A percentile compares a stretch with the other conserved stretches of the same genome.
These are phyloP conservation scores for Fusarium euwallaceae DNA, from an alignment of 2,329 filamentous ascomycete species.

Conservation along the genomic window DNA sequence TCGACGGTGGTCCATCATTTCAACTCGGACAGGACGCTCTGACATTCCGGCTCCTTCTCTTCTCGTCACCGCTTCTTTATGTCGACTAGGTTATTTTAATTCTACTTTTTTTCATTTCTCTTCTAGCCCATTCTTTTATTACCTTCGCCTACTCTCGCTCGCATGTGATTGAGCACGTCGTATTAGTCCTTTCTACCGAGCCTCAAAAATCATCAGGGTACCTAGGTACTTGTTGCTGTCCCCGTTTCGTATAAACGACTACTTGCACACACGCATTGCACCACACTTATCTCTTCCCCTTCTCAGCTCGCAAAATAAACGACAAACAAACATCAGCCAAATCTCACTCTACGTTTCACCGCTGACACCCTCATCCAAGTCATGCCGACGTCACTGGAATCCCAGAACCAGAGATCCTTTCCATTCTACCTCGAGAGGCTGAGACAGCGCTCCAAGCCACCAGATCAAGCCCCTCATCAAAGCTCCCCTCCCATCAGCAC, in stretches of 20 bases:
- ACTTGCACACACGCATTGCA: neutral
- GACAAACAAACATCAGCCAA: neutral
- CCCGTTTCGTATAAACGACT: neutral
- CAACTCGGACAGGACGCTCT: slow-evolving; percentile 1
- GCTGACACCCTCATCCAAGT: slow-evolving; percentile 6
- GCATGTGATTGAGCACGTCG: neutral
- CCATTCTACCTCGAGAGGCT: slow-evolving; percentile 20
- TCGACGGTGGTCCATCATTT: neutral
- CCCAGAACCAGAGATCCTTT: neutral
- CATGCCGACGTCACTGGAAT: slow-evolving; percentile 34
- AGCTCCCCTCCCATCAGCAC: slow-evolving; percentile 2
- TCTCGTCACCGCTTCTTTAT: slow-evolving; percentile 18
- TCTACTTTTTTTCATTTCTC: neutral
- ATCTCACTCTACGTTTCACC: neutral
- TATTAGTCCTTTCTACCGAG: neutral
- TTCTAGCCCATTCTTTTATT: slow-evolving; percentile 3
- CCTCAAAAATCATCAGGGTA: neutral
- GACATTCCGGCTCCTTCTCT: slow-evolving; percentile 7
- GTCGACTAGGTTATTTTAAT: neutral
- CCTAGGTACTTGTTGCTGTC: neutral
- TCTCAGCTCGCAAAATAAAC: neutral
- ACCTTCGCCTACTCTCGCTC: neutral
- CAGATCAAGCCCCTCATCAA: slow-evolving; percentile 11
- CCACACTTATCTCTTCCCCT: neutral
- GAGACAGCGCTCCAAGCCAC: slow-evolving; percentile 34